phyloP scores from a whole-genome alignment of 208 protist genomes.

The Angomonas deanei region DNA sequence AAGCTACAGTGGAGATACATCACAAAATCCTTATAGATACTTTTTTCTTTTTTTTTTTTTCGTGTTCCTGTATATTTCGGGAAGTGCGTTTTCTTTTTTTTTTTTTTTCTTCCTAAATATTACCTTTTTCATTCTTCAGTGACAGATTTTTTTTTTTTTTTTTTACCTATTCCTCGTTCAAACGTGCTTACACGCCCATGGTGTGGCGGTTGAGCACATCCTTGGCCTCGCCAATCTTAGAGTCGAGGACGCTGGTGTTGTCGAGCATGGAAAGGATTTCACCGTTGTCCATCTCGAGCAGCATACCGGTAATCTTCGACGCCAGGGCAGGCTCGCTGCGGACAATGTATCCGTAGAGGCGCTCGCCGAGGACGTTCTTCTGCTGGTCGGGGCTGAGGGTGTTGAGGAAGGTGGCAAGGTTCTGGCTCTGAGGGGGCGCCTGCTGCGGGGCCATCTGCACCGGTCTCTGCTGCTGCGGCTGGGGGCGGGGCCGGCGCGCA shows the following conservation, averaged over 20 bases:
- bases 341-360: constrained; percentile 95
- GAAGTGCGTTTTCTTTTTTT: neutral
- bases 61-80: neutral
- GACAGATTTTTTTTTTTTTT: constrained; percentile 1
- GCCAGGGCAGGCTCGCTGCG: constrained; percentile 78
- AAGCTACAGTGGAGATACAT: too few species aligned
- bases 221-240: constrained; percentile 96
- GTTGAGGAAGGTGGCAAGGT: constrained; percentile 62
- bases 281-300: constrained; percentile 96
- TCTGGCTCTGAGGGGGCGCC: constrained; percentile 39
- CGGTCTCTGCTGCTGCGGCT: constrained; percentile 54
- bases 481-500: constrained; percentile 51
- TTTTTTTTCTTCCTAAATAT: neutral
- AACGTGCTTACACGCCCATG: constrained; percentile 15
- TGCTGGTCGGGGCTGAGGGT: constrained; percentile 80
- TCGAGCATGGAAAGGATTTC: constrained; percentile 96
- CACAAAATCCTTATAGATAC: neutral
- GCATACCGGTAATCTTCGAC: constrained; percentile 99
- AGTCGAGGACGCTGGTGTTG: constrained; percentile 76
- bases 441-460: constrained; percentile 30
- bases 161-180: constrained; percentile 2
- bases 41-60: constrained; percentile 9
- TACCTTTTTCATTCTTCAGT: neutral
- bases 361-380: constrained; percentile 95
- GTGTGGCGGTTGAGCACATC: constrained; percentile 92